A percentile compares a stretch with the other conserved stretches of the same genome.
phyloP scores from a whole-genome alignment of 176 grass and related monocot genomes.

The Ampelocalamus luodianensis region DNA sequence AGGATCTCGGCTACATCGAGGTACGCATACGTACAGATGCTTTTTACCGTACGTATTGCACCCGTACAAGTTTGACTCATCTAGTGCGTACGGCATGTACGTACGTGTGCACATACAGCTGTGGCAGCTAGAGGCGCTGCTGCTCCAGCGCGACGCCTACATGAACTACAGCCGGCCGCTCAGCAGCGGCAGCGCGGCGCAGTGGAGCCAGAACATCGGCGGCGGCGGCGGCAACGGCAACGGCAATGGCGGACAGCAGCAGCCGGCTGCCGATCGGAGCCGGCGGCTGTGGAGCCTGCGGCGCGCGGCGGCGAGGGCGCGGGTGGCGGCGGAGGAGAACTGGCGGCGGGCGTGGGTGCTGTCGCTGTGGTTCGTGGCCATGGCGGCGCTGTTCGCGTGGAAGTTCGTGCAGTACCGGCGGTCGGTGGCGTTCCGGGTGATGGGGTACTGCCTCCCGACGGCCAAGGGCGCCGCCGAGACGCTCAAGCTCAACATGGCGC shows the following conservation, averaged over 20 bases:
- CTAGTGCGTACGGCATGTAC: not conserved
- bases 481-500: slow-evolving; percentile 98
- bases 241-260: slow-evolving; percentile 30
- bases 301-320: slow-evolving; percentile 35
- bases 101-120: slow-evolving; percentile 53
- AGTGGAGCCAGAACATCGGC: slow-evolving; percentile 96
- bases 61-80: not conserved
- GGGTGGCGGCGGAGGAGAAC: slow-evolving; percentile 76
- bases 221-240: slow-evolving; percentile 43
- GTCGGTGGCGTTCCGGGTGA: slow-evolving; percentile 65
- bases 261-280: not conserved
- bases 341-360: slow-evolving; percentile 84
- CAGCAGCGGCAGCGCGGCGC: slow-evolving; percentile 85
- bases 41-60: not conserved
- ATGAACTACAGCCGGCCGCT: slow-evolving; percentile 98
- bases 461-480: slow-evolving; percentile 97
- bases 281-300: not conserved
- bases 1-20: slow-evolving; percentile 98
- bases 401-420: slow-evolving; percentile 86
- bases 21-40: slow-evolving; percentile 8
- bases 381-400: slow-evolving; percentile 83
- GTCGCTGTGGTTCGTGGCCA: slow-evolving; percentile 64
- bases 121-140: slow-evolving; percentile 90
- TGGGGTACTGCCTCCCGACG: slow-evolving; percentile 91
- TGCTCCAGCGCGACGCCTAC: slow-evolving; percentile 94